These are phyloP conservation scores for Physcomitrium patens DNA, from an alignment of 225 moss, liverwort and hornwort species.

Conservation along the genomic window DNA sequence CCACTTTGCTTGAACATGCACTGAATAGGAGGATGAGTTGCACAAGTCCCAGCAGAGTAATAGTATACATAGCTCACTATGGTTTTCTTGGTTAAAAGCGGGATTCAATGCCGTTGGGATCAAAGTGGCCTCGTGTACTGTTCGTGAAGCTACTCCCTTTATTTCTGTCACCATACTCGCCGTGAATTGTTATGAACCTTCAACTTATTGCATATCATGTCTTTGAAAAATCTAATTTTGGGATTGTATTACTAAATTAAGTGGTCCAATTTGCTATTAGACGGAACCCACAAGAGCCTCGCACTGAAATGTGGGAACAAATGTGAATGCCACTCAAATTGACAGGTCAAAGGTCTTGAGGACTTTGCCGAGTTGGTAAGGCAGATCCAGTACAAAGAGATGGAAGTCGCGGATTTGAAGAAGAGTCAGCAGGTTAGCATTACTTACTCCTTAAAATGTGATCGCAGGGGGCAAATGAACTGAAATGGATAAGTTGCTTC, in stretches of 20 bases:
- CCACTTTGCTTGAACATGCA: neutral
- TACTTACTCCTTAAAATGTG: neutral
- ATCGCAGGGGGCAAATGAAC: neutral
- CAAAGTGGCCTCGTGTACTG: too few relatives aligned
- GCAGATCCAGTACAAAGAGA: conserved; percentile 38
- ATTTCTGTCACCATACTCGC: too few relatives aligned
- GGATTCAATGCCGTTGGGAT: too few relatives aligned
- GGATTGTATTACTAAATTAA: neutral
- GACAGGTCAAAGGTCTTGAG: conserved; percentile 30
- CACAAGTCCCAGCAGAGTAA: neutral
- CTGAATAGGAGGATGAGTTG: neutral
- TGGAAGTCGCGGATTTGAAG: conserved; percentile 42
- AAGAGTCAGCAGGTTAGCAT: conserved; percentile 33
- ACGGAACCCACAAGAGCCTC: neutral
- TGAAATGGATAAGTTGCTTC: conserved; percentile 15
- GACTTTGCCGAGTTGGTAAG: conserved; percentile 34
- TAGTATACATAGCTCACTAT: neutral
- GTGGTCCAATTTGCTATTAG: too few relatives aligned
- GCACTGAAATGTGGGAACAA: neutral
- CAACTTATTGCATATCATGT: conserved; percentile 8
- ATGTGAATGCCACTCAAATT: conserved; percentile 5
- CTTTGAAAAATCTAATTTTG: neutral
- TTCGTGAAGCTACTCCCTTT: too few relatives aligned
- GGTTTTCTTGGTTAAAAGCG: too few relatives aligned
- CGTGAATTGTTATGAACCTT: too few relatives aligned